phyloP scores from a whole-genome alignment of 2,329 filamentous ascomycete species.

The Xylariaceae sp. region DNA sequence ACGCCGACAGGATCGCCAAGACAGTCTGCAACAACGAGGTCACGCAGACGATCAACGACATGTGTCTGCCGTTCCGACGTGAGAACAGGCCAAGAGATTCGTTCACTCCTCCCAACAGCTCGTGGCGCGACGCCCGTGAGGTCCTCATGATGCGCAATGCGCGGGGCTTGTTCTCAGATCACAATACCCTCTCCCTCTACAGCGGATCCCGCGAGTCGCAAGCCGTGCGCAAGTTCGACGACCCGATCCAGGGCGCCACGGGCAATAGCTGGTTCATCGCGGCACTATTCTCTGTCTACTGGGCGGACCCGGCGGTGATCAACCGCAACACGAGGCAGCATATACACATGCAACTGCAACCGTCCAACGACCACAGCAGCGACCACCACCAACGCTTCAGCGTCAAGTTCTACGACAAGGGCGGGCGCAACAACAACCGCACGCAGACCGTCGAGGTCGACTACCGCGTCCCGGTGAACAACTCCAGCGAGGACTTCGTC shows the following conservation, averaged over 20 bases:
- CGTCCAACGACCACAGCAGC: conserved; percentile 1
- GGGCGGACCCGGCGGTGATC: conserved; percentile 41
- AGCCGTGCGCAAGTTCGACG: conserved; percentile 36
- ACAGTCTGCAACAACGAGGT: conserved; percentile 39
- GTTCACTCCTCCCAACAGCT: conserved; percentile 39
- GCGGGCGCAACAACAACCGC: conserved; percentile 39
- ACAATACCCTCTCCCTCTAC: conserved; percentile 27
- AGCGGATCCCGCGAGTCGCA: conserved; percentile 13
- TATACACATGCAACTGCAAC: conserved; percentile 15
- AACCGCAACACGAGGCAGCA: conserved; percentile 30
- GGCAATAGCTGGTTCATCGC: conserved; percentile 43
- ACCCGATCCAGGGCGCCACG: conserved; percentile 41
- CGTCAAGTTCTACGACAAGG: conserved; percentile 43
- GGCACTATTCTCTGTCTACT: conserved; percentile 44
- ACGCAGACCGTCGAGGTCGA: conserved; percentile 40
- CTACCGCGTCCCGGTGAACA: conserved; percentile 43
- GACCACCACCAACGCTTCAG: conserved; percentile 22
- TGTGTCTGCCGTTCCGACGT: conserved; percentile 38
- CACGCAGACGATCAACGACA: conserved; percentile 40
- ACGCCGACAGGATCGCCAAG: conserved; percentile 35
- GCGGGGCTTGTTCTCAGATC: conserved; percentile 34
- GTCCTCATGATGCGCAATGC: conserved; percentile 34
- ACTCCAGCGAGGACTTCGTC: conserved; percentile 40
- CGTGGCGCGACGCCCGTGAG: conserved; percentile 41
- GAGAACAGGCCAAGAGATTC: conserved; percentile 26